Percentiles rank a stretch among this genome's conserved stretches.
These are phyloP conservation scores for Phaffomyces thermotolerans DNA, from an alignment of 805 yeast species.

Conservation along the genomic window DNA sequence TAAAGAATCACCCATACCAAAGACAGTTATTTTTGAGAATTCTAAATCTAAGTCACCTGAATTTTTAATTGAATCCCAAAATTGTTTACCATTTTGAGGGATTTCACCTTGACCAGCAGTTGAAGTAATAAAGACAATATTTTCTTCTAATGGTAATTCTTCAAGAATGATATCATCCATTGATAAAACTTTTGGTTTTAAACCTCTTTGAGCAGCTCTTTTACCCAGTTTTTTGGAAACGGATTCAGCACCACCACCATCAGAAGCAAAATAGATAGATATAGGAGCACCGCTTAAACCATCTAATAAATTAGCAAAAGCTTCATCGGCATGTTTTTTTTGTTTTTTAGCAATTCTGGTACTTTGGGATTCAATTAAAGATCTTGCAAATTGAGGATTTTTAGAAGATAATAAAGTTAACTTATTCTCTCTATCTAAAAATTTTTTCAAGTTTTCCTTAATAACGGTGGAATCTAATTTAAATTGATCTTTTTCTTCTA, in stretches of 20 bases:
- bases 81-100: slow-evolving; percentile 67
- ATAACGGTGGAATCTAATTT: slow-evolving; percentile 79
- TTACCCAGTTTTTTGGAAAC: slow-evolving; percentile 60
- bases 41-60: slow-evolving; percentile 62
- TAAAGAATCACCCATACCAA: slow-evolving; percentile 91
- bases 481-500: slow-evolving; percentile 49
- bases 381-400: slow-evolving; percentile 71
- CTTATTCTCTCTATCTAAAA: slow-evolving; percentile 85
- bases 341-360: slow-evolving; percentile 54
- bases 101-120: slow-evolving; percentile 96
- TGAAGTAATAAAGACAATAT: slow-evolving; percentile 59
- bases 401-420: slow-evolving; percentile 66
- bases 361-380: slow-evolving; percentile 56
- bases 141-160: slow-evolving; percentile 43
- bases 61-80: slow-evolving; percentile 69
- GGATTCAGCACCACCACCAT: slow-evolving; percentile 86
- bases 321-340: slow-evolving; percentile 62
- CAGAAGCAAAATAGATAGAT: slow-evolving; percentile 79
- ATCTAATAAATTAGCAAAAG: slow-evolving; percentile 69
- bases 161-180: slow-evolving; percentile 58
- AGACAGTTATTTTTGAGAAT: slow-evolving; percentile 60
- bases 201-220: slow-evolving; percentile 47
- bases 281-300: slow-evolving; percentile 86
- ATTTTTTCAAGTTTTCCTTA: slow-evolving; percentile 66
- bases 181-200: slow-evolving; percentile 41